Percentiles rank a stretch among this genome's conserved stretches.
Evolutionary conservation across 2,329 filamentous ascomycete genomes (phyloP).

Genomic region (Colletotrichum theobromicola): DNA sequence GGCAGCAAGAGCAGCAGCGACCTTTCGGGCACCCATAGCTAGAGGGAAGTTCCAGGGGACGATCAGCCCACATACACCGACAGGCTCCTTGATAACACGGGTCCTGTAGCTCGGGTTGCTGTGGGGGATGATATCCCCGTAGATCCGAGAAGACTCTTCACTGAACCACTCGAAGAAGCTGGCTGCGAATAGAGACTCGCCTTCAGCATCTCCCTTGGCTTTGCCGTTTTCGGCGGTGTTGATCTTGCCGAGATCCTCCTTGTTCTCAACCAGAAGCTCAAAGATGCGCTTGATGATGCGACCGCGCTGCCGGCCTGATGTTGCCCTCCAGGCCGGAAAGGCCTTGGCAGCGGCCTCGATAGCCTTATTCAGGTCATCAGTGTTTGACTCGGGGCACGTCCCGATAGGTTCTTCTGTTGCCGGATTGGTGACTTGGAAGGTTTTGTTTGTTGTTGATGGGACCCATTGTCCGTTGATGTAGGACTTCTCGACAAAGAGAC

Average conservation of each 20-base stretch:
- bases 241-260: constrained; percentile 66
- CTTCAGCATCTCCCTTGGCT: constrained; percentile 71
- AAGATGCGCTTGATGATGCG: constrained; percentile 66
- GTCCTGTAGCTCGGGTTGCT: constrained; percentile 66
- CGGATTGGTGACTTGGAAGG: constrained; percentile 57
- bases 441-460: background rate
- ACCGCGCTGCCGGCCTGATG: constrained; percentile 61
- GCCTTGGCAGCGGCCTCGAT: constrained; percentile 71
- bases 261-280: constrained; percentile 66
- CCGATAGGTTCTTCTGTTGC: constrained; percentile 70
- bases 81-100: constrained; percentile 80
- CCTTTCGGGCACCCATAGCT: constrained; percentile 76
- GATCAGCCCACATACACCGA: constrained; percentile 83
- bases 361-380: constrained; percentile 67
- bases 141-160: constrained; percentile 75
- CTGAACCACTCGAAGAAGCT: constrained; percentile 83
- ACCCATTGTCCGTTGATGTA: constrained; percentile 9
- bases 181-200: constrained; percentile 74
- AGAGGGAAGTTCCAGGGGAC: constrained; percentile 89
- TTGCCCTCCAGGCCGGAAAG: constrained; percentile 59
- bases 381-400: constrained; percentile 72
- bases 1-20: constrained; percentile 83
- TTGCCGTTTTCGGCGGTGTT: constrained; percentile 76
- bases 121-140: constrained; percentile 77
- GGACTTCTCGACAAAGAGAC: background rate